Evolutionary conservation across 495 filamentous ascomycete species (phyloP).

Genomic region (Elasticomyces elasticus): DNA sequence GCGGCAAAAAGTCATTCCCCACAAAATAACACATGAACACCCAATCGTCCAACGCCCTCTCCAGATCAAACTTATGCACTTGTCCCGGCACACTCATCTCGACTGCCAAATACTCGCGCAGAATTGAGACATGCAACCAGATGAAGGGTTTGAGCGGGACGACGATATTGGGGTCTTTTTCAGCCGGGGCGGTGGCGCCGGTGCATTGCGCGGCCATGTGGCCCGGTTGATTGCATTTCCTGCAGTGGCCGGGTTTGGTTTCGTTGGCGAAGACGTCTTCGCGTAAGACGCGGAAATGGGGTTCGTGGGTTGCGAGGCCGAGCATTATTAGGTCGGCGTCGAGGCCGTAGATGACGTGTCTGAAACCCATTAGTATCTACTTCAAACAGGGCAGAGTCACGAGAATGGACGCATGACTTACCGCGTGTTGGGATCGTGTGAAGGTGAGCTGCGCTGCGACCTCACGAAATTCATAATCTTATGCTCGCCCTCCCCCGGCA

Average conservation of each 20-base stretch:
- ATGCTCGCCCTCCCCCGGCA: slow-evolving; percentile 96
- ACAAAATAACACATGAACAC: slow-evolving; percentile 99
- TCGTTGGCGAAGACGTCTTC: slow-evolving; percentile 96
- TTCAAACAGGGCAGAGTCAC: background rate
- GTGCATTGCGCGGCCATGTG: slow-evolving; percentile 77
- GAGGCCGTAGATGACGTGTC: slow-evolving; percentile 25
- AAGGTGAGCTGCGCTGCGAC: slow-evolving; percentile 78
- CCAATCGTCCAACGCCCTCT: slow-evolving; percentile 98
- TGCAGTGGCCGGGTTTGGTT: slow-evolving; percentile 66
- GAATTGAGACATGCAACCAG: slow-evolving; percentile 87
- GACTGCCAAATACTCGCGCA: slow-evolving; percentile 85
- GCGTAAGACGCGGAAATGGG: slow-evolving; percentile 90
- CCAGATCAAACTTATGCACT: slow-evolving; percentile 74
- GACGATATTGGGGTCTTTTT: too few species aligned
- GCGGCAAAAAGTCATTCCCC: slow-evolving; percentile 96
- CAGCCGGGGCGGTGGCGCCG: slow-evolving; percentile 64
- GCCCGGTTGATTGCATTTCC: slow-evolving; percentile 79
- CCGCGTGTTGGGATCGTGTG: slow-evolving; percentile 91
- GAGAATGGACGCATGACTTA: slow-evolving; percentile 79
- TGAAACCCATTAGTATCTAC: slow-evolving; percentile 7
- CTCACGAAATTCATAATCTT: slow-evolving; percentile 99
- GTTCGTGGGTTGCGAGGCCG: slow-evolving; percentile 92
- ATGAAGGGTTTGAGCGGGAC: slow-evolving; percentile 82
- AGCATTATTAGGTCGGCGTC: slow-evolving; percentile 99
- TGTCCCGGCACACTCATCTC: slow-evolving; percentile 77